Evolutionary conservation across 1,284 basidiomycete genomes (phyloP).

Genomic region (Ceraceosorus guamensis): DNA sequence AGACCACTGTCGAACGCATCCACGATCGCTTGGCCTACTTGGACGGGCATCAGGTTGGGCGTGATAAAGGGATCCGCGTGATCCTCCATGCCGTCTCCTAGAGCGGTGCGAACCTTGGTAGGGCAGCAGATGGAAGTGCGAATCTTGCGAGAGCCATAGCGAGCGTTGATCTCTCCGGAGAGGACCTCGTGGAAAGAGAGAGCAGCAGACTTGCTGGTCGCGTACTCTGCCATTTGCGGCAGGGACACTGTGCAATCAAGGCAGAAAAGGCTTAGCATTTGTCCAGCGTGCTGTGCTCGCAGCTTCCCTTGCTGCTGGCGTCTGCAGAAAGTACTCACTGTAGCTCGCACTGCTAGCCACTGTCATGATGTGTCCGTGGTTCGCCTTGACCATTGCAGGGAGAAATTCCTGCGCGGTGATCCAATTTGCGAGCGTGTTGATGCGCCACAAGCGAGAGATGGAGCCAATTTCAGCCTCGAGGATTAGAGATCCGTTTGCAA

Average conservation of each 20-base stretch:
- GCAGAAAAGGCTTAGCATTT: background rate
- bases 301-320: background rate
- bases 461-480: constrained; percentile 27
- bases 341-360: constrained; percentile 41
- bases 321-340: background rate
- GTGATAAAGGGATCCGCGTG: constrained; percentile 37
- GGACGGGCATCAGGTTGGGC: constrained; percentile 39
- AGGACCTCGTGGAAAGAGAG: constrained; percentile 45
- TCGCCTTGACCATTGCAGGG: constrained; percentile 36
- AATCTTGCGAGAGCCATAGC: constrained; percentile 15
- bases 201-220: constrained; percentile 39
- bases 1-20: constrained; percentile 37
- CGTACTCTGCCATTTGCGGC: constrained; percentile 40
- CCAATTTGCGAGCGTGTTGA: constrained; percentile 43
- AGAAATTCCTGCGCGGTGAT: constrained; percentile 42
- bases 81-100: constrained; percentile 44
- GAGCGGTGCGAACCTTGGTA: constrained; percentile 44
- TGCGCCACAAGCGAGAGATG: constrained; percentile 27
- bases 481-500: constrained; percentile 37
- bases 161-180: constrained; percentile 32
- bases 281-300: background rate
- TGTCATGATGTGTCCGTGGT: constrained; percentile 45
- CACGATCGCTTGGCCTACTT: constrained; percentile 34
- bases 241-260: constrained; percentile 15
- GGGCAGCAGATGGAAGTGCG: constrained; percentile 41